Conservation (phyloP, 2,329 filamentous ascomycete species). For the Stachybotrys echinatus region DNA sequence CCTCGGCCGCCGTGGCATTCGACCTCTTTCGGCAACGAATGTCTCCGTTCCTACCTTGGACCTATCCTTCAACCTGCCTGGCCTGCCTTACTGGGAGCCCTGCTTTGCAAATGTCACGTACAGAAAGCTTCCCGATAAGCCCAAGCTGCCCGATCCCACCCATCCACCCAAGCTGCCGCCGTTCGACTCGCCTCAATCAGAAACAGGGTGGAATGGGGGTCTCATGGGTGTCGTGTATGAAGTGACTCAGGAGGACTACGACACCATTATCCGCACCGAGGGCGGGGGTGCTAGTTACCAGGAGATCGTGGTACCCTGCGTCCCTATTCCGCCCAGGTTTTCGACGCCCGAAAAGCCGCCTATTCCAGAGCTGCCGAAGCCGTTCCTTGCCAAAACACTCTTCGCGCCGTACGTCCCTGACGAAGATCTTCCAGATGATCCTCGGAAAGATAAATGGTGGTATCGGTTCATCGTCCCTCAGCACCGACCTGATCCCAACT, state of each 20-base stretch:
- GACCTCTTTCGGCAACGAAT: slow-evolving; percentile 73
- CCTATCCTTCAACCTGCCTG: slow-evolving; percentile 80
- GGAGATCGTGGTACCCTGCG: slow-evolving; percentile 75
- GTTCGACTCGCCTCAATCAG: slow-evolving; percentile 10
- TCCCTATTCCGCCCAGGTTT: slow-evolving; percentile 55
- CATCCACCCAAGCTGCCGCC: slow-evolving; percentile 22
- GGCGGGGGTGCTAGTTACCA: slow-evolving; percentile 81
- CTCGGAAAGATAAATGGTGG: slow-evolving; percentile 37
- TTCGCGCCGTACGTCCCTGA: slow-evolving; percentile 57
- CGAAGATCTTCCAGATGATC: slow-evolving; percentile 19
- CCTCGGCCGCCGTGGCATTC: slow-evolving; percentile 69
- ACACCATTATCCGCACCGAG: slow-evolving; percentile 83
- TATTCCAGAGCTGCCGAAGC: slow-evolving; percentile 43
- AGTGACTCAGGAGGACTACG: slow-evolving; percentile 77
- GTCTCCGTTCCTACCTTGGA: slow-evolving; percentile 74
- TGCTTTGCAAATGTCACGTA: slow-evolving; percentile 81
- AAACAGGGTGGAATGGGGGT: slow-evolving; percentile 64
- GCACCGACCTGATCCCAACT: slow-evolving; percentile 59
- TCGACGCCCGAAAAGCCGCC: slow-evolving; percentile 60
- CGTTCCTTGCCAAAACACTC: slow-evolving; percentile 82
- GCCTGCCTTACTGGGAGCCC: slow-evolving; percentile 80
- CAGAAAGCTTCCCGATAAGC: slow-evolving; percentile 44
- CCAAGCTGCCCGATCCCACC: slow-evolving; percentile 24
- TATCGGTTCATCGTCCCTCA: slow-evolving; percentile 37
- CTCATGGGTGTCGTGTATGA: slow-evolving; percentile 94